phyloP scores from a whole-genome alignment of 192 early-diverging fungal genomes.

The Coemansia sp. region DNA sequence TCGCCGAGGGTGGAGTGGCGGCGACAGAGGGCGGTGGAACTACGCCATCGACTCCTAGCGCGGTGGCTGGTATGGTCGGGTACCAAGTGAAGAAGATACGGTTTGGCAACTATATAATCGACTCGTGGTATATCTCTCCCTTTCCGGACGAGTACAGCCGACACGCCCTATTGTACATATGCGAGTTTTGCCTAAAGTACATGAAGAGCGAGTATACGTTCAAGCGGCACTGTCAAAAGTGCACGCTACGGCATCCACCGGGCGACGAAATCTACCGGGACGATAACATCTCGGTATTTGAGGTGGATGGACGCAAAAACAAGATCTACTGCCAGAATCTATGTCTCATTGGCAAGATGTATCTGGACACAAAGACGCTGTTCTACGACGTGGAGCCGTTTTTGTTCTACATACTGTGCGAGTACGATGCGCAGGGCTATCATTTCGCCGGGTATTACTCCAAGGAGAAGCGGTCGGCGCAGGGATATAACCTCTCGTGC shows the following conservation, averaged over 20 bases:
- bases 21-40: neutral
- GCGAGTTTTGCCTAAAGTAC: slow-evolving; percentile 98
- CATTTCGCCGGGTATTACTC: slow-evolving; percentile 98
- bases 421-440: slow-evolving; percentile 71
- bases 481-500: slow-evolving; percentile 92
- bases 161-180: slow-evolving; percentile 78
- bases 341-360: slow-evolving; percentile 95
- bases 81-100: slow-evolving; percentile 64
- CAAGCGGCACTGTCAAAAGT: slow-evolving; percentile 84
- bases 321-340: slow-evolving; percentile 99
- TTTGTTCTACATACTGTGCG: slow-evolving; percentile 90
- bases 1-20: slow-evolving; percentile 17
- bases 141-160: slow-evolving; percentile 97
- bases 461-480: slow-evolving; percentile 89
- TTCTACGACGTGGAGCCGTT: slow-evolving; percentile 99
- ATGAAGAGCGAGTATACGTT: slow-evolving; percentile 90
- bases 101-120: slow-evolving; percentile 82
- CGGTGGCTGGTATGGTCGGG: slow-evolving; percentile 17
- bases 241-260: slow-evolving; percentile 80
- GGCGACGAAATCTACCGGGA: slow-evolving; percentile 97
- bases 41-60: slow-evolving; percentile 38
- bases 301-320: slow-evolving; percentile 96
- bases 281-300: slow-evolving; percentile 86
- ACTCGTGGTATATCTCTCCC: slow-evolving; percentile 95
- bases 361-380: slow-evolving; percentile 95